Base-by-base conservation (phyloP, 371 early-diverging fungal species). In the Globomyces sp. region DNA sequence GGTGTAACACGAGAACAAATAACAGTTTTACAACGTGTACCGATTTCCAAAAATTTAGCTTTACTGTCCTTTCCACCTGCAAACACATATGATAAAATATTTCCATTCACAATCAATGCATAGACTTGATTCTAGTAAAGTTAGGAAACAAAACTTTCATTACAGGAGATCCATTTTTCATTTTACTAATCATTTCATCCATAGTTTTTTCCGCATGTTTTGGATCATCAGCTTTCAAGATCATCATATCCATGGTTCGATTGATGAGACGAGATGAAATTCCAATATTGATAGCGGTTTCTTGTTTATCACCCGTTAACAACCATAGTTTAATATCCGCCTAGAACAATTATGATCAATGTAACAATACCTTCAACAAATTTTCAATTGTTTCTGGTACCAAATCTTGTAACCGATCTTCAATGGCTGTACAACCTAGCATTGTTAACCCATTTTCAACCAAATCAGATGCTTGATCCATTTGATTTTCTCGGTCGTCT, bases 201-300 rank as follows among this genome's bases (percentile, higher is more conserved):
- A 65, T 63, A n/a, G 52, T 52, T 2, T 1, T n/a, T 5, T 64
- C 57, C 4, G 47, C 53, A 39, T 57, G 66, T 48, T 68, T 60
- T 11, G 68, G 71, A 46, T 58, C 69, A 10, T 58, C 64, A 10
- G 74, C 66, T 49, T 70, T 69, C 46, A 82, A 58, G 37, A 74
- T 71, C 44, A 78, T 42, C 37, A 82, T 58, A 42, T 42, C 46
- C 76, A 75, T 76, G 10, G 71, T 72, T 9, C 64, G 63, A 34
- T 57, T 47, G 53, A 83, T 72, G 37, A 85, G 66, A 43, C 76
- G 64, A 36, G 82, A 82, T 4, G 79, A 76, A 51, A 74, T 66
- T 13, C 86, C 88, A 65, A 89, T 87, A 60, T 83, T 84, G 51
- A 89, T 77, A 34, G 90, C 89, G 3, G 89, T 89, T 71, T 88